phyloP scores from a whole-genome alignment of 2,329 filamentous ascomycete genomes.

The Biscogniauxia mediterranea region DNA sequence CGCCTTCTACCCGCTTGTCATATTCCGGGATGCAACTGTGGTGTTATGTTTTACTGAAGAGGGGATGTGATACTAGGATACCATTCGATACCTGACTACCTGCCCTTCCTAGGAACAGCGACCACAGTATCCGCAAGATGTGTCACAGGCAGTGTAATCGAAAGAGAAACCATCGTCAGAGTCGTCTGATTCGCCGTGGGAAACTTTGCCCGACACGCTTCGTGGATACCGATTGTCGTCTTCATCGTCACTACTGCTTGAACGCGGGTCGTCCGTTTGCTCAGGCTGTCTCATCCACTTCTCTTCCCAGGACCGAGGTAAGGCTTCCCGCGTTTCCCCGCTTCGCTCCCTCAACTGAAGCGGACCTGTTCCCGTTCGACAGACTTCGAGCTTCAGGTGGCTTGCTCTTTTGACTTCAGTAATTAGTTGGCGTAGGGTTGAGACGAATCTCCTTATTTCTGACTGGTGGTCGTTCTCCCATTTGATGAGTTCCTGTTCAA shows the following conservation, averaged over 20 bases:
- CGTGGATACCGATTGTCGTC: constrained; percentile 18
- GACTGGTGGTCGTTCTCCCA: constrained; percentile 22
- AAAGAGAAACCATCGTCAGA: constrained; percentile 13
- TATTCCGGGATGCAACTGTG: neutral
- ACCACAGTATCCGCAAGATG: constrained; percentile 24
- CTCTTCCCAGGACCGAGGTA: constrained; percentile 22
- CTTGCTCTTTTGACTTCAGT: constrained; percentile 20
- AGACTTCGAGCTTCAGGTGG: constrained; percentile 22
- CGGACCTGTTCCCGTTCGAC: constrained; percentile 18
- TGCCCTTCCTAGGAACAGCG: constrained; percentile 12
- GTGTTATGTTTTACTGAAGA: neutral
- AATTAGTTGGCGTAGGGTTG: constrained; percentile 17
- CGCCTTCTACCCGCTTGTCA: neutral
- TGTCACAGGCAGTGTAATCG: constrained; percentile 23
- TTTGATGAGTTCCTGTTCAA: constrained; percentile 13
- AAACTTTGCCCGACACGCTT: neutral
- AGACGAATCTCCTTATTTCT: constrained; percentile 19
- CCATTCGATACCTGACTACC: constrained; percentile 4
- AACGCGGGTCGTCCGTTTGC: constrained; percentile 1
- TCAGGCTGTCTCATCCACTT: constrained; percentile 12
- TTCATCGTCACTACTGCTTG: constrained; percentile 11
- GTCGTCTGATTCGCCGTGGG: constrained; percentile 5
- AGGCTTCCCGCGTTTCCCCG: constrained; percentile 14
- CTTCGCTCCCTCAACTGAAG: constrained; percentile 22
- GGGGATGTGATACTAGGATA: constrained; percentile 3